Evolutionary conservation across 306 rosid genomes (phyloP).

Genomic region (Begonia loranthoides): DNA sequence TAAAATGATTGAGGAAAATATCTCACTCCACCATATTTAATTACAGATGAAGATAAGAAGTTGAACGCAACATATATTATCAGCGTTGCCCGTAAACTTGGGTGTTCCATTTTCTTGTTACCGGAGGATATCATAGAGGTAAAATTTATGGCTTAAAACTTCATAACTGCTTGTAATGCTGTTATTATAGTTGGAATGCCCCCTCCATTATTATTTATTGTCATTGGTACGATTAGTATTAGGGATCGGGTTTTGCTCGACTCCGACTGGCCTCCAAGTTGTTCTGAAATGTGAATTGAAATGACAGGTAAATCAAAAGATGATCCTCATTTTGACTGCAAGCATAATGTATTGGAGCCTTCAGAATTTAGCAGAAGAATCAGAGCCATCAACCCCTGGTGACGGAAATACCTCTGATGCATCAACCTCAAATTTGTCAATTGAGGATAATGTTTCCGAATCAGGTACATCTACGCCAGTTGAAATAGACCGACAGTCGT

Average conservation of each 20-base stretch:
- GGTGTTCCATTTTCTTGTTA: constrained; percentile 93
- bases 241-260: no score
- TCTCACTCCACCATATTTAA: background rate
- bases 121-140: constrained; percentile 97
- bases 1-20: no score
- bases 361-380: constrained; percentile 39
- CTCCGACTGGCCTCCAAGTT: no score
- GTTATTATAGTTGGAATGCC: background rate
- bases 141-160: constrained; percentile 1
- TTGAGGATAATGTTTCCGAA: constrained; percentile 20
- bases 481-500: constrained; percentile 11
- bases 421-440: constrained; percentile 36
- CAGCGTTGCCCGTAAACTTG: constrained; percentile 97
- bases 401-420: constrained; percentile 18
- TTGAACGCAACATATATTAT: constrained; percentile 91
- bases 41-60: constrained; percentile 93
- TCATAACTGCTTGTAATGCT: background rate
- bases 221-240: no score
- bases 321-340: constrained; percentile 86
- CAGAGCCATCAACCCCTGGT: constrained; percentile 8
- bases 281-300: no score
- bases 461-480: background rate
- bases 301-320: constrained; percentile 82
- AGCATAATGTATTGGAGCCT: constrained; percentile 99
- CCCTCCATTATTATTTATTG: no score